phyloP scores from a whole-genome alignment of 2,329 filamentous ascomycete genomes.

The Colletotrichum tofieldiae region DNA sequence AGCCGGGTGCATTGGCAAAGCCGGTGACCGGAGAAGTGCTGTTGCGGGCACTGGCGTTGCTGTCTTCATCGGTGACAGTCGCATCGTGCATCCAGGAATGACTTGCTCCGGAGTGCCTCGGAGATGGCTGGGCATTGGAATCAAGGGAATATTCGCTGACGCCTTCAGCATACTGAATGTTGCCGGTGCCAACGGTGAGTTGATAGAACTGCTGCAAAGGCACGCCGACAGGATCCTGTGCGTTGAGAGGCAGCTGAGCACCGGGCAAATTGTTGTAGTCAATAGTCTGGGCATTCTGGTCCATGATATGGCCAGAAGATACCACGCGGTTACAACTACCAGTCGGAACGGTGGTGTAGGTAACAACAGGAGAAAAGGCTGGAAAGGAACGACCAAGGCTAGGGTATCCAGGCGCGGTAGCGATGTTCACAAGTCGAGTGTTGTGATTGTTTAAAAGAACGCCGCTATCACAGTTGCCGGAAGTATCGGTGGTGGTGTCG shows the following conservation, averaged over 20 bases:
- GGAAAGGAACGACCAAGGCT: accelerated
- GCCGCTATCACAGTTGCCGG: neutral
- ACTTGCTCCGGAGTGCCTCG: neutral
- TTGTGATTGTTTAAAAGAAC: no score
- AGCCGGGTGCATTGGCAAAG: neutral
- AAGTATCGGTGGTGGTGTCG: no score
- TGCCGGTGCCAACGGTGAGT: neutral
- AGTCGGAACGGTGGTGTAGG: no score
- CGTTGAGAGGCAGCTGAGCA: neutral
- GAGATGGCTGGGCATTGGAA: neutral
- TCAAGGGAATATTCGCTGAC: neutral
- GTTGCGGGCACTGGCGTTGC: neutral
- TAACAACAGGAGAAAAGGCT: neutral
- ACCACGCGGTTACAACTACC: neutral
- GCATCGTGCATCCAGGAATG: neutral
- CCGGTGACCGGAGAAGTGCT: no score
- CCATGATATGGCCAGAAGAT: constrained; percentile 2
- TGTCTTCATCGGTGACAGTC: neutral
- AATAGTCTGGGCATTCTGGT: neutral
- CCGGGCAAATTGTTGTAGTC: neutral
- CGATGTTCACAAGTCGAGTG: neutral
- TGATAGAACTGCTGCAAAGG: neutral
- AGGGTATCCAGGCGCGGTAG: neutral
- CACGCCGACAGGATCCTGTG: neutral
- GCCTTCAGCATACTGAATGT: neutral